Percentiles rank a stretch among this genome's conserved stretches.
Evolutionary conservation across 1,284 basidiomycete species (phyloP).

Genomic region (Heterobasidion annosum): DNA sequence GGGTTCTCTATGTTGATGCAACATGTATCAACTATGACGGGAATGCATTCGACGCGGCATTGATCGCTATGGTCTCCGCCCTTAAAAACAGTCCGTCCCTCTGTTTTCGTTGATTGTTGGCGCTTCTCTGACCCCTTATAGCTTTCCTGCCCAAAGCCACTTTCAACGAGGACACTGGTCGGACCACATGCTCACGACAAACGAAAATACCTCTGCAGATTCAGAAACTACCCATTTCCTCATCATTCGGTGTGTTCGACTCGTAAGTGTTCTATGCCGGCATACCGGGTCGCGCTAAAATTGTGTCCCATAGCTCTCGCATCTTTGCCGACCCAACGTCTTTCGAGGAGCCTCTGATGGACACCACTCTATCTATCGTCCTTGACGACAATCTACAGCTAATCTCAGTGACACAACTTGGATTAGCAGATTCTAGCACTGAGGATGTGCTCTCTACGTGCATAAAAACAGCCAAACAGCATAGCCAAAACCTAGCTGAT

Average conservation of each 20-base stretch:
- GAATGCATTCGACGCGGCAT: slow-evolving; percentile 85
- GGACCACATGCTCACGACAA: slow-evolving; percentile 58
- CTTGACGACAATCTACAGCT: slow-evolving; percentile 47
- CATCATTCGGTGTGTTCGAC: slow-evolving; percentile 80
- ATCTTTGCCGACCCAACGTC: slow-evolving; percentile 80
- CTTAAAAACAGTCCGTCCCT: slow-evolving; percentile 67
- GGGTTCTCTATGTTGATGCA: slow-evolving; percentile 90
- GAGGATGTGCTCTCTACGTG: not conserved
- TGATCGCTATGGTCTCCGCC: slow-evolving; percentile 84
- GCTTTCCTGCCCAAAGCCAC: slow-evolving; percentile 69
- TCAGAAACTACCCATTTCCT: slow-evolving; percentile 43
- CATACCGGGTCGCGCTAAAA: not conserved
- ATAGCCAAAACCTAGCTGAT: not conserved
- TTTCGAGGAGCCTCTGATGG: slow-evolving; percentile 83
- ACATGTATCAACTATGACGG: slow-evolving; percentile 97
- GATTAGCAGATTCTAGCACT: slow-evolving; percentile 16
- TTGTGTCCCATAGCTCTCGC: slow-evolving; percentile 34
- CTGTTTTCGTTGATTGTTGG: not conserved
- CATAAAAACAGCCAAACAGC: not conserved
- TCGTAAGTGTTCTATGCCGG: slow-evolving; percentile 35
- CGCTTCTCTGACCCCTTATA: slow-evolving; percentile 19
- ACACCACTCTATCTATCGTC: slow-evolving; percentile 60
- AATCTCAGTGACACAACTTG: slow-evolving; percentile 52
- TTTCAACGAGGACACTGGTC: slow-evolving; percentile 61
- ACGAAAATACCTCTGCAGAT: slow-evolving; percentile 39